Percentiles rank a stretch among this genome's conserved stretches.
Conservation (phyloP, 805 yeast genomes). For the Candida qinlingensis region DNA sequence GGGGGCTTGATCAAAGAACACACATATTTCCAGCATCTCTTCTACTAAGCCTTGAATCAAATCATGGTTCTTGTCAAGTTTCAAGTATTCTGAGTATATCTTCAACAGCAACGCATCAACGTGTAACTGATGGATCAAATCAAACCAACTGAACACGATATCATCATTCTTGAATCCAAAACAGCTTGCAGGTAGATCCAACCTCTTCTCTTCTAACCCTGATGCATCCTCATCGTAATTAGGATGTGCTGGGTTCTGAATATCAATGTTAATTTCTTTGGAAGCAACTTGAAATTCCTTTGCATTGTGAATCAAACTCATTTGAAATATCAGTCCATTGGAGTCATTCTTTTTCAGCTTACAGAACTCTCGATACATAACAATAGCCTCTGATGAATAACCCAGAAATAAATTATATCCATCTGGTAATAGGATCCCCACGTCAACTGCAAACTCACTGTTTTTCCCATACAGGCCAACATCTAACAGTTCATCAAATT, state of each 20-base stretch:
- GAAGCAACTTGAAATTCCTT: conserved; percentile 22
- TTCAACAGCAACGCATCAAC: conserved; percentile 31
- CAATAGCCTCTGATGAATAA: conserved; percentile 25
- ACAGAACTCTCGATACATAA: conserved; percentile 23
- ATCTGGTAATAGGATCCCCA: conserved; percentile 22
- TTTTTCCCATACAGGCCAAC: conserved; percentile 21
- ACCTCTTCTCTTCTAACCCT: neutral
- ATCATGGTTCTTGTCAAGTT: conserved; percentile 26
- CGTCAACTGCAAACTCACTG: conserved; percentile 16
- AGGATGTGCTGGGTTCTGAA: conserved; percentile 19
- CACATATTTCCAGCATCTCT: conserved; percentile 16
- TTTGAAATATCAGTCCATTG: conserved; percentile 18
- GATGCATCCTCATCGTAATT: conserved; percentile 6
- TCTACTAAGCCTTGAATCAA: conserved; percentile 16
- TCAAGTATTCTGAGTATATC: conserved; percentile 27
- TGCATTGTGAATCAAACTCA: conserved; percentile 24
- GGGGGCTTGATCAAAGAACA: conserved; percentile 11
- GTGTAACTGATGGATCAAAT: conserved; percentile 28
- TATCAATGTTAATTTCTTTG: conserved; percentile 11
- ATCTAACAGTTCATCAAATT: conserved; percentile 32
- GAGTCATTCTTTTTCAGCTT: conserved; percentile 16
- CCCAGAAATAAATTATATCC: conserved; percentile 27
- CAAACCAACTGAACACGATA: conserved; percentile 23
- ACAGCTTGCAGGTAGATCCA: conserved; percentile 16
- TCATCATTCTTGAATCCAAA: conserved; percentile 16